Evolutionary conservation across 352 stramenopile genomes (phyloP), one percentile per base, ranked within the genome.

Genomic region (Pythium coloratum): DNA sequence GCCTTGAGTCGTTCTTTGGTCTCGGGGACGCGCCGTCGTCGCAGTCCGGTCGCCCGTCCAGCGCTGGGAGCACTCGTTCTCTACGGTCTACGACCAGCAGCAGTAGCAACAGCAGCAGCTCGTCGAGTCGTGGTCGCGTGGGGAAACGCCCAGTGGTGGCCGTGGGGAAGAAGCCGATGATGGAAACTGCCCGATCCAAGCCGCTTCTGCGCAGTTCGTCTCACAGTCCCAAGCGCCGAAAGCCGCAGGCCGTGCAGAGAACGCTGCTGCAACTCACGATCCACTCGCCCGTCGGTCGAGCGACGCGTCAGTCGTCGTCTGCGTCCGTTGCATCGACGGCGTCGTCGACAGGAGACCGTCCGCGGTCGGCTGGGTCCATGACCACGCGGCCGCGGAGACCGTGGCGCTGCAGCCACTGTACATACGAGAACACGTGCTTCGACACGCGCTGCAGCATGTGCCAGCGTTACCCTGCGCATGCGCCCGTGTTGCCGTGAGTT

Each of bases 371-470:
- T 9, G 34, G 34, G 34, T 40, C 34, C 12, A 13, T 70, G 38
- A 42, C 54, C 24, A 67, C 44, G 50, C 60, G 59, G 7, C 13
- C 62, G 18, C 73, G 71, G 6, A 60, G 77, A 16, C 50, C 81
- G 12, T 92, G 84, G 84, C 77, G 69, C 18, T 92, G 84, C 49
- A 18, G 47, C 26, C 64, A 84, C 56, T 92, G 84, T 73, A 92
- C 84, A 18, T 92, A 80, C 58, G 78, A 85, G 55, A 92, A 92
- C 69, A 89, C 78, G 47, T 92, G 84, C 72, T 90, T 92, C 40
- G 80, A 89, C 56, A 79, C 65, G 20, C 64, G 72, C 33, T 92
- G 84, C 74, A 86, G 80, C 62, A 92, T 92, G 81, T 92, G 81
- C 66, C 77, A 62, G 20, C 60, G 69, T 56, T 67, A 50, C 46